Evolutionary conservation across 352 stramenopile species (phyloP), one percentile per base, ranked within the genome.

Genomic region (Globisporangium nunn): DNA sequence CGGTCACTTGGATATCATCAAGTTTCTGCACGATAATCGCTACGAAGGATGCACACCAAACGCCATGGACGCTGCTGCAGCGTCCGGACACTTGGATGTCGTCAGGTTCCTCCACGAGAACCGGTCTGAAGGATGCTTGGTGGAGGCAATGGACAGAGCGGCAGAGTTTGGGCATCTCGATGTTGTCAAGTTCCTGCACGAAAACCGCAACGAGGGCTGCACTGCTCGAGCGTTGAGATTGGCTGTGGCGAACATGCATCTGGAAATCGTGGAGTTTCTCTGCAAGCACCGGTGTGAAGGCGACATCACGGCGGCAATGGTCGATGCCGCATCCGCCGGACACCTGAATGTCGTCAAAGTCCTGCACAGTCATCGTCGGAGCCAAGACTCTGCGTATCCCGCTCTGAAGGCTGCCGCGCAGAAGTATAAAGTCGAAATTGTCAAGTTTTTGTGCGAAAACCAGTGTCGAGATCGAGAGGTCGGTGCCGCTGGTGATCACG

Each of bases 11-110:
- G 28, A 18, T 6, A 17, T 51, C 29, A 10, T 52, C 2, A 43
- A 58, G 43, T 58, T 46, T 17, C n/a, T 58, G 15, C 23, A 15
- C 18, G 18, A 52, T 14, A 18, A 46, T 11, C 30, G 46, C 14
- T 11, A 14, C 10, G 28, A 37, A 11, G 41, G 41, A 1, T 47
- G 41, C 41, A 28, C 41, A 8, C 3, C 41, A 4, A 23, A 18
- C 6, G 41, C 41, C 15, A 18, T 47, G 41, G 14, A 47, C 14
- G 15, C 5, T 8, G 41, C 41, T 1, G 41, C 41, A 12, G 41
- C 12, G 15, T 18, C 6, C 15, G 41, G 41, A 18, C 41, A 47
- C 41, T 23, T 47, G 14, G 41, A 47, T n/a, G 18, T 47, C n/a
- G 41, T 47, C 41, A 47, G 28, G 15, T 47, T 47, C 15, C 41